Evolutionary conservation across 2,329 filamentous ascomycete species (phyloP).

Genomic region (Hypoxylon sp.): DNA sequence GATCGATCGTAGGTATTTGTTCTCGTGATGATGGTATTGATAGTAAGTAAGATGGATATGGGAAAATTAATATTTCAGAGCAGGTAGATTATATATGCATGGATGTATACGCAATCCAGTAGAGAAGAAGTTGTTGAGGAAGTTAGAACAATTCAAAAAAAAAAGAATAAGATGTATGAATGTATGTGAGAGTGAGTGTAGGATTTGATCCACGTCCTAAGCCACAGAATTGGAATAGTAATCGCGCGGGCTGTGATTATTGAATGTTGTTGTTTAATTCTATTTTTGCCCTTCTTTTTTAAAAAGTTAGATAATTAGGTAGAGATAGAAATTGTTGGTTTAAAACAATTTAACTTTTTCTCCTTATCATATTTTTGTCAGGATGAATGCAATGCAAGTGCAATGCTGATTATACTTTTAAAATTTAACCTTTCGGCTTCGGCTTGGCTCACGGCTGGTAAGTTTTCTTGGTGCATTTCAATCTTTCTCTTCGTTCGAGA

Average conservation of each 20-base stretch:
- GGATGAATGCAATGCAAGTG: no score
- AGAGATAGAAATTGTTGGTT: no score
- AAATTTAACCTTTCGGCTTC: not conserved
- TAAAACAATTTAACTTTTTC: no score
- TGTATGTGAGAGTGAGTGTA: no score
- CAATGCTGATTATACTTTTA: no score
- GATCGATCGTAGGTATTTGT: no score
- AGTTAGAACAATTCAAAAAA: no score
- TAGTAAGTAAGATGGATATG: constrained; percentile 3
- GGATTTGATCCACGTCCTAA: constrained; percentile 23
- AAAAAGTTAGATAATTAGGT: no score
- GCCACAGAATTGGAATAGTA: no score
- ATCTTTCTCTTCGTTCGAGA: constrained; percentile 1
- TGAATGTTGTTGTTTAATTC: constrained; percentile 4
- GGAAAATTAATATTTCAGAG: not conserved
- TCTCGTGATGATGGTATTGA: not conserved
- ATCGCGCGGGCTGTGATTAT: no score
- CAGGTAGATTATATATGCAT: not conserved
- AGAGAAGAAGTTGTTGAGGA: not conserved
- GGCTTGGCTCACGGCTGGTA: constrained; percentile 3
- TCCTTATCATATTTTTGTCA: no score
- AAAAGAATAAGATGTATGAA: constrained; percentile 1
- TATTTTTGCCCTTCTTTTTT: not conserved
- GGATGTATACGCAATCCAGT: not conserved
- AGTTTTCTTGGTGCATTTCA: constrained; percentile 3